Evolutionary conservation across 73 alveolate species (phyloP).

Genomic region (Paramecium tetraurelia): DNA sequence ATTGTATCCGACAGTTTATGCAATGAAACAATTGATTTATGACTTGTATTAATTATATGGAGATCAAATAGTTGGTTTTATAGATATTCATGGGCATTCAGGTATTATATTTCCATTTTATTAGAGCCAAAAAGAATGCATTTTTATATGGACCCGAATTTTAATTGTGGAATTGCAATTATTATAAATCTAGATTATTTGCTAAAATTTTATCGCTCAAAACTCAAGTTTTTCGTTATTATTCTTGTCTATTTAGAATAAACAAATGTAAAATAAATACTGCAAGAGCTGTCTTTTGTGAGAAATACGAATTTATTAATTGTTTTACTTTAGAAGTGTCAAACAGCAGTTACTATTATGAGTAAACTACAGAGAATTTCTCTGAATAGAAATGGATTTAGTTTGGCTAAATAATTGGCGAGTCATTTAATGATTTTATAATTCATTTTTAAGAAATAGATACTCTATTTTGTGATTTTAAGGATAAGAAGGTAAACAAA

Average conservation of each 20-base stretch:
- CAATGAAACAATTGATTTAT: conserved; percentile 75
- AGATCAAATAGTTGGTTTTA: conserved; percentile 57
- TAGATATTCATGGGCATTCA: conserved; percentile 80
- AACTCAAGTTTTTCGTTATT: conserved; percentile 53
- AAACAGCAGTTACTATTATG: conserved; percentile 49
- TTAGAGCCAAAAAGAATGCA: conserved; percentile 68
- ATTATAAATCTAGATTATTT: conserved; percentile 55
- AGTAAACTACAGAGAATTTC: not conserved
- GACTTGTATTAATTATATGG: conserved; percentile 41
- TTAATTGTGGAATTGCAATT: conserved; percentile 59
- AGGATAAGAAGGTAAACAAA: not conserved
- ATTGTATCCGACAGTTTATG: conserved; percentile 84
- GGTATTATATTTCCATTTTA: not conserved
- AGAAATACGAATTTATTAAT: conserved; percentile 24
- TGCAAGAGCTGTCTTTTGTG: conserved; percentile 46
- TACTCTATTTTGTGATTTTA: not conserved
- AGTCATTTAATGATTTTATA: conserved; percentile 33
- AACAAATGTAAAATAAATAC: conserved; percentile 41
- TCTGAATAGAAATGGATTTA: not conserved
- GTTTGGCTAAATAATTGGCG: conserved; percentile 38
- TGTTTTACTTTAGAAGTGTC: conserved; percentile 56
- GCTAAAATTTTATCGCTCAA: conserved; percentile 23
- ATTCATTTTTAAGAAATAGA: not conserved
- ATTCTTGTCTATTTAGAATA: conserved; percentile 50
- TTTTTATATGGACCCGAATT: conserved; percentile 80